These are phyloP conservation scores for Candida maltosa DNA, from an alignment of 805 yeast species.

Conservation along the genomic window DNA sequence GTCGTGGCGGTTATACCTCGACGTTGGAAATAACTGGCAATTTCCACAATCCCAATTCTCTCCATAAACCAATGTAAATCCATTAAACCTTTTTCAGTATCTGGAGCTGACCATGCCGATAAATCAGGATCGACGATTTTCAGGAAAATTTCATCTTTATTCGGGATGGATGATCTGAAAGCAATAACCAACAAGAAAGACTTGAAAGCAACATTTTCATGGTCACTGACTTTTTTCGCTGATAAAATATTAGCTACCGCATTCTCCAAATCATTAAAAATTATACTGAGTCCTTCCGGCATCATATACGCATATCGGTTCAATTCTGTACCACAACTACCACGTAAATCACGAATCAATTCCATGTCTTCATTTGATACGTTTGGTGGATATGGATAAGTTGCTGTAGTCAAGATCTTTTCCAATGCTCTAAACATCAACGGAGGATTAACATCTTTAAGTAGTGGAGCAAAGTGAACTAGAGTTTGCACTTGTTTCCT, in stretches of 20 bases:
- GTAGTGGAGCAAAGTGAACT: slow-evolving; percentile 89
- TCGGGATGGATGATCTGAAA: slow-evolving; percentile 72
- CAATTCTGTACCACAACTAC: slow-evolving; percentile 91
- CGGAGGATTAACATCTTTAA: slow-evolving; percentile 64
- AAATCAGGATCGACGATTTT: slow-evolving; percentile 92
- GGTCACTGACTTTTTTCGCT: slow-evolving; percentile 72
- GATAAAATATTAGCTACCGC: slow-evolving; percentile 72
- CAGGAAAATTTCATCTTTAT: slow-evolving; percentile 75
- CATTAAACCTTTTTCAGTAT: slow-evolving; percentile 81
- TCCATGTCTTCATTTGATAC: slow-evolving; percentile 75
- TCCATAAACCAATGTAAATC: slow-evolving; percentile 99
- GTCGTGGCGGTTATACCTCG: slow-evolving; percentile 78
- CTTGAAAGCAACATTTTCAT: slow-evolving; percentile 91
- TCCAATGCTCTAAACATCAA: slow-evolving; percentile 83
- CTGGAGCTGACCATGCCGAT: slow-evolving; percentile 87
- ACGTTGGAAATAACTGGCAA: slow-evolving; percentile 83
- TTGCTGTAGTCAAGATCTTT: slow-evolving; percentile 77
- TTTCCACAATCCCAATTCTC: slow-evolving; percentile 88
- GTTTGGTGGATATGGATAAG: slow-evolving; percentile 70
- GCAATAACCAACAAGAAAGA: slow-evolving; percentile 90
- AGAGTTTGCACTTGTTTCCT: slow-evolving; percentile 87
- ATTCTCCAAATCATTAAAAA: slow-evolving; percentile 76
- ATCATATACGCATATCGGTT: slow-evolving; percentile 91
- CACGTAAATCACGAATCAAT: slow-evolving; percentile 78
- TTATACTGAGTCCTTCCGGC: slow-evolving; percentile 84